Evolutionary conservation across 1,284 basidiomycete genomes (phyloP).

Genomic region (Coniophora puteana): DNA sequence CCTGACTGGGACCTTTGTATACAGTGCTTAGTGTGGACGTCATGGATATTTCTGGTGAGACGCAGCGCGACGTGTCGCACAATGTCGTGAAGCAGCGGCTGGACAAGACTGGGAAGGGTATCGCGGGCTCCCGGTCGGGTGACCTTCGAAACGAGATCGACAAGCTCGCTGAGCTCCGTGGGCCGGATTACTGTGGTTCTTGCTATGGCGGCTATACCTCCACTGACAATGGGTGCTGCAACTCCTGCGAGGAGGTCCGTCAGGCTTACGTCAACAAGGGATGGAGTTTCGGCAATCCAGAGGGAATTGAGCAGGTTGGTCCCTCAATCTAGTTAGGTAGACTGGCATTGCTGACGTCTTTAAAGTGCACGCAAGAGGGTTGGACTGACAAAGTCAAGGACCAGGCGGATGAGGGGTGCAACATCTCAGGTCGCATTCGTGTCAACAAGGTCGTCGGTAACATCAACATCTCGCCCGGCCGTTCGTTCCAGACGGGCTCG

Average conservation of each 20-base stretch:
- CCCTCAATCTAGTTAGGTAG: neutral
- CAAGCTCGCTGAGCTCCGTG: slow-evolving; percentile 61
- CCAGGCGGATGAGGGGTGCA: slow-evolving; percentile 93
- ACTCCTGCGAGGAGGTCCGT: slow-evolving; percentile 94
- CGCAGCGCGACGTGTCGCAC: slow-evolving; percentile 87
- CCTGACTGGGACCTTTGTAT: neutral
- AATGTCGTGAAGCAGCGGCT: slow-evolving; percentile 87
- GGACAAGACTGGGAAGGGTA: slow-evolving; percentile 51
- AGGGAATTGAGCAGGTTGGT: slow-evolving; percentile 87
- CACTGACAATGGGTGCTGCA: slow-evolving; percentile 87
- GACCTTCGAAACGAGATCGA: slow-evolving; percentile 86
- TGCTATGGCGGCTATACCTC: slow-evolving; percentile 93
- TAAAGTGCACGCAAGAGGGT: slow-evolving; percentile 87
- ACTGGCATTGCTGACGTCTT: slow-evolving; percentile 5
- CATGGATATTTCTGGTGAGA: slow-evolving; percentile 98
- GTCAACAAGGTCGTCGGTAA: slow-evolving; percentile 98
- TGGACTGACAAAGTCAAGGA: slow-evolving; percentile 95
- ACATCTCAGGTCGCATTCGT: slow-evolving; percentile 84
- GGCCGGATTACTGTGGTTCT: slow-evolving; percentile 85
- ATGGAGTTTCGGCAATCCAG: slow-evolving; percentile 93
- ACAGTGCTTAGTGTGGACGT: slow-evolving; percentile 92
- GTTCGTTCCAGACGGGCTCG: slow-evolving; percentile 87
- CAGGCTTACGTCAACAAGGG: slow-evolving; percentile 88
- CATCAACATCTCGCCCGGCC: slow-evolving; percentile 85
- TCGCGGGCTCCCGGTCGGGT: slow-evolving; percentile 55